phyloP scores from a whole-genome alignment of 371 early-diverging fungal genomes.

The Blakeslea trispora region DNA sequence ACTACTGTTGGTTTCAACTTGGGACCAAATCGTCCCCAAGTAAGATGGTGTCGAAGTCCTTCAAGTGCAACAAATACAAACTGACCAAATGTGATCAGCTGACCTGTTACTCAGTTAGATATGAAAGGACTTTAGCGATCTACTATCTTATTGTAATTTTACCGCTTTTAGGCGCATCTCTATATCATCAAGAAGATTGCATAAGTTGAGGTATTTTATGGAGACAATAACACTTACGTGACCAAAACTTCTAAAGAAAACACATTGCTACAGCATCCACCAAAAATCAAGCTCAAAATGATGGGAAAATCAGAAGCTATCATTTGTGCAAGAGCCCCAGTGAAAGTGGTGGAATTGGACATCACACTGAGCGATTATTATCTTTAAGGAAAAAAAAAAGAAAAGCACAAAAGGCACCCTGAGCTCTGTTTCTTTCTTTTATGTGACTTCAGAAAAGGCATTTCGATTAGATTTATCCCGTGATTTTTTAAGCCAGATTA shows the following conservation, averaged over 20 bases:
- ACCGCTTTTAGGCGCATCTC: slow-evolving; percentile 78
- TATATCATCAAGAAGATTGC: slow-evolving; percentile 22
- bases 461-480: too few species aligned
- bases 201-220: not conserved
- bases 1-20: slow-evolving; percentile 64
- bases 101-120: slow-evolving; percentile 37
- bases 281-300: slow-evolving; percentile 74
- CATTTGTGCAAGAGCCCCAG: slow-evolving; percentile 17
- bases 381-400: not conserved
- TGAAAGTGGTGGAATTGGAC: slow-evolving; percentile 14
- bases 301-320: slow-evolving; percentile 43
- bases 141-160: slow-evolving; percentile 18
- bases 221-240: slow-evolving; percentile 43
- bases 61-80: slow-evolving; percentile 77
- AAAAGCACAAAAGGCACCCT: slow-evolving; percentile 1
- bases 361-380: slow-evolving; percentile 2
- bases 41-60: slow-evolving; percentile 67
- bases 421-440: too few species aligned
- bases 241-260: slow-evolving; percentile 80
- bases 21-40: slow-evolving; percentile 54
- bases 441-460: too few species aligned
- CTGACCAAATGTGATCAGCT: slow-evolving; percentile 86
- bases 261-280: slow-evolving; percentile 91
- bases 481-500: too few species aligned
- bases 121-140: too few species aligned